These are phyloP conservation scores for Fonsecaea erecta DNA, from an alignment of 2,329 filamentous ascomycete genomes.

Conservation along the genomic window DNA sequence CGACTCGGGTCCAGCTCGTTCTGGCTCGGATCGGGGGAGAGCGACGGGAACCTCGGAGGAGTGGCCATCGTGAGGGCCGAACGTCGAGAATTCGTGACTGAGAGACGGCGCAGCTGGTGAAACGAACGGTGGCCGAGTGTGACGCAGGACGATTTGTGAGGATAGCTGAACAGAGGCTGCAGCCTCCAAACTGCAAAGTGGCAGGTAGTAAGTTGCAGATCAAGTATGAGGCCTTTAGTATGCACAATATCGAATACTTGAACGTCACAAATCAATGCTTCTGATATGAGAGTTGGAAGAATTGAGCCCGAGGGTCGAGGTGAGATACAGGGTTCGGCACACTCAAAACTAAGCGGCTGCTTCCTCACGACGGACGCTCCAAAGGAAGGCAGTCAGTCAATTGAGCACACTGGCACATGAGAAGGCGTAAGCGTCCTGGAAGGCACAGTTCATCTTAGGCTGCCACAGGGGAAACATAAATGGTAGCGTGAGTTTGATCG, in stretches of 20 bases:
- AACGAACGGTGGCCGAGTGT: neutral
- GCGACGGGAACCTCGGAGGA: neutral
- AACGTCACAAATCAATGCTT: neutral
- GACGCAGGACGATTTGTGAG: neutral
- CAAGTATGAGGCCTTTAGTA: neutral
- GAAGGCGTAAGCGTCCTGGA: neutral
- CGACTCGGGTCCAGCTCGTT: neutral
- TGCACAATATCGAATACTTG: conserved; percentile 3
- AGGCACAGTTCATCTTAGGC: neutral
- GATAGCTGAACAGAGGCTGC: neutral
- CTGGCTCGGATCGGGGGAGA: neutral
- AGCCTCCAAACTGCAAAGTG: neutral
- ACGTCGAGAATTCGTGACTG: no score
- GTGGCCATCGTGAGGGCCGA: neutral
- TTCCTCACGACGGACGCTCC: neutral
- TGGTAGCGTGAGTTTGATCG: neutral
- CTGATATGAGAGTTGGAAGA: neutral
- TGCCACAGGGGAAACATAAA: neutral
- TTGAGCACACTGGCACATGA: neutral
- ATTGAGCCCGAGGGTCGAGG: neutral
- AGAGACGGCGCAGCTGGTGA: neutral
- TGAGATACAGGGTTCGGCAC: neutral
- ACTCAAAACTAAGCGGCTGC: neutral
- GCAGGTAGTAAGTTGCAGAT: neutral
- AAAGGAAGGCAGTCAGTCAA: neutral